Percentiles rank a stretch among this genome's conserved stretches.
These are phyloP conservation scores for Naumovozyma dairenensis DNA, from an alignment of 805 yeast species.

Conservation along the genomic window DNA sequence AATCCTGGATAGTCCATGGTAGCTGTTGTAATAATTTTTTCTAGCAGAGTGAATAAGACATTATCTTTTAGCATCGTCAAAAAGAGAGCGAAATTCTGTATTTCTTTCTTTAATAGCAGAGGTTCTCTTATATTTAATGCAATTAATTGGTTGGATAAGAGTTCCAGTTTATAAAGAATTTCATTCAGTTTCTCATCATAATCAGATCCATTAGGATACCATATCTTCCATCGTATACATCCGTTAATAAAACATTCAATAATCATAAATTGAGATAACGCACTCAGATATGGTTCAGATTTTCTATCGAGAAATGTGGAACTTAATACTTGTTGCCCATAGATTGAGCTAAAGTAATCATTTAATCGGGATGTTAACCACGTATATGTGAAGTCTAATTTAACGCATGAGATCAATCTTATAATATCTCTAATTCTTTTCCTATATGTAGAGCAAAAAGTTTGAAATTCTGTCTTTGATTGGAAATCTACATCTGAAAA, in stretches of 20 bases:
- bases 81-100: slow-evolving; percentile 88
- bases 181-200: slow-evolving; percentile 43
- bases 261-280: slow-evolving; percentile 72
- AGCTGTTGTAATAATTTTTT: slow-evolving; percentile 72
- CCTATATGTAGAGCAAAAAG: slow-evolving; percentile 70
- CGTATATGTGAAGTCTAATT: slow-evolving; percentile 66
- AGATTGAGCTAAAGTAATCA: slow-evolving; percentile 55
- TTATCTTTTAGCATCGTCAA: slow-evolving; percentile 80
- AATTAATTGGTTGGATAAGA: slow-evolving; percentile 62
- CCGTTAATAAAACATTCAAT: slow-evolving; percentile 89
- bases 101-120: slow-evolving; percentile 67
- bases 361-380: slow-evolving; percentile 76
- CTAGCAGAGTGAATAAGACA: slow-evolving; percentile 75
- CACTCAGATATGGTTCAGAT: slow-evolving; percentile 62
- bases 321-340: slow-evolving; percentile 56
- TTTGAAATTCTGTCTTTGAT: slow-evolving; percentile 64
- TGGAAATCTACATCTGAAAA: slow-evolving; percentile 84
- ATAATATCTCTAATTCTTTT: slow-evolving; percentile 85
- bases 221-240: slow-evolving; percentile 87
- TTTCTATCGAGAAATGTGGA: slow-evolving; percentile 44
- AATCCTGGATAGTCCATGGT: slow-evolving; percentile 69
- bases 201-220: slow-evolving; percentile 45
- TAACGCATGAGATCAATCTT: slow-evolving; percentile 75
- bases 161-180: slow-evolving; percentile 49
- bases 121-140: slow-evolving; percentile 75